These are phyloP conservation scores for Colletotrichum spaethianum DNA, from an alignment of 2,329 filamentous ascomycete genomes.

Conservation along the genomic window DNA sequence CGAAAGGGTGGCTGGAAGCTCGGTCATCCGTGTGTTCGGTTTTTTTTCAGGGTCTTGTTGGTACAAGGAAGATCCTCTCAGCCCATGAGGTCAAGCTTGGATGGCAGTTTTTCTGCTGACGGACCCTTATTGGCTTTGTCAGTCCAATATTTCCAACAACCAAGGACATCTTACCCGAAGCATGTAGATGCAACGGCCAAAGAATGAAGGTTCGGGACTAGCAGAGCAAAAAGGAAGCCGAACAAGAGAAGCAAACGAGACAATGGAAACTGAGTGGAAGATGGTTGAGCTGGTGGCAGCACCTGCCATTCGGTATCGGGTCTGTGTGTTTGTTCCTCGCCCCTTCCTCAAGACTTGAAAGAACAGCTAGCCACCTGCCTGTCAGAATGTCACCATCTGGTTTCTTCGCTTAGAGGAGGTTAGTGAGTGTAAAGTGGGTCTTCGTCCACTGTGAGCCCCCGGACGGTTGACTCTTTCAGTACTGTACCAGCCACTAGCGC, in stretches of 20 bases:
- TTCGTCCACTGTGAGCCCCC: background rate
- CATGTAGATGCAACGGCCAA: constrained; percentile 18
- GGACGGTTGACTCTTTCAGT: background rate
- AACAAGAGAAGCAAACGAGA: background rate
- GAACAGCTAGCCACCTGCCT: background rate
- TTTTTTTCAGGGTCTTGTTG: constrained; percentile 34
- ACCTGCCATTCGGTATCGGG: constrained; percentile 22
- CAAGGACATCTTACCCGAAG: background rate
- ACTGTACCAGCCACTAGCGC: constrained; percentile 18
- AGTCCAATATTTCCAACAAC: background rate
- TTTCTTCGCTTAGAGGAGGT: constrained; percentile 23
- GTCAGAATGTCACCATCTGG: constrained; percentile 33
- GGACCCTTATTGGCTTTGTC: constrained; percentile 8
- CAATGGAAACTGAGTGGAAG: background rate
- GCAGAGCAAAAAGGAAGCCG: background rate
- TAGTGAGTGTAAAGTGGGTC: constrained; percentile 25
- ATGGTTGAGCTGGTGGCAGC: background rate
- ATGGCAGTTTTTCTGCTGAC: constrained; percentile 11
- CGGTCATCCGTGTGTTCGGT: constrained; percentile 14
- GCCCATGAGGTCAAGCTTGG: constrained; percentile 20
- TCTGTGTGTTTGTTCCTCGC: constrained; percentile 2
- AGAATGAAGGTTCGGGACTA: background rate
- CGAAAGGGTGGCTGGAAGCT: constrained; percentile 28
- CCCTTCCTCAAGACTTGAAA: background rate
- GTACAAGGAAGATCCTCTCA: constrained; percentile 36